A percentile compares a stretch with the other conserved stretches of the same genome.
phyloP scores from a whole-genome alignment of 2,329 filamentous ascomycete genomes.

The Trichoderma asperellum region DNA sequence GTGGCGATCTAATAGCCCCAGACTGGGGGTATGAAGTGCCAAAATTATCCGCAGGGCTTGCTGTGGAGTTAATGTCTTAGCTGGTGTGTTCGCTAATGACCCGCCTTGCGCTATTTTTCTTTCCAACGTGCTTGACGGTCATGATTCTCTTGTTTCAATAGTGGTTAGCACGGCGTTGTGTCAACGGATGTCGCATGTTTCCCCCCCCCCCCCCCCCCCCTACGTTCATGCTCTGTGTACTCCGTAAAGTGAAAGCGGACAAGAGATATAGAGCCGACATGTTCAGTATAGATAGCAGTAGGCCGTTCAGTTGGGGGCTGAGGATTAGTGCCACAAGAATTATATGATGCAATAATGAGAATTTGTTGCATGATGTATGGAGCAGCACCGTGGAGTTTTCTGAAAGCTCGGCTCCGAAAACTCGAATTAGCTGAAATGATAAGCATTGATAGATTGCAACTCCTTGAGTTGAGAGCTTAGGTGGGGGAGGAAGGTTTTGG shows the following conservation, averaged over 20 bases:
- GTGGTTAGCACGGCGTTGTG: not conserved
- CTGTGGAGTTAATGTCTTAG: slow-evolving; percentile 14
- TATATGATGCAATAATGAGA: not conserved
- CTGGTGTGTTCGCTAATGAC: slow-evolving; percentile 9
- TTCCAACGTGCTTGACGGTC: not conserved
- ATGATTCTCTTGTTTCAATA: slow-evolving; percentile 5
- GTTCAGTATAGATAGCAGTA: not conserved
- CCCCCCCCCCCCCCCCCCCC: too few species aligned
- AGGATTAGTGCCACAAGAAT: not conserved
- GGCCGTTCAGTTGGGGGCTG: not conserved
- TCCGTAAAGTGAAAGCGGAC: not conserved
- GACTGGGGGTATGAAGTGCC: slow-evolving; percentile 26
- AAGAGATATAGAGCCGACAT: not conserved
- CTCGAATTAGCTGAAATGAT: not conserved
- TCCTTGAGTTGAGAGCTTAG: too few species aligned
- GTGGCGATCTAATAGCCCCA: slow-evolving; percentile 30
- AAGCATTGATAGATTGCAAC: too few species aligned
- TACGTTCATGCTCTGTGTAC: not conserved
- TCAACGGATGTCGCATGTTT: not conserved
- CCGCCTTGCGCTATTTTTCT: slow-evolving; percentile 25
- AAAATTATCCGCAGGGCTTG: slow-evolving; percentile 31
- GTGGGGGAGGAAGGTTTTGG: not conserved
- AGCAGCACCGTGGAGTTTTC: not conserved
- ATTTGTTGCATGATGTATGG: not conserved
- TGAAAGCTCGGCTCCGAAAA: not conserved